A percentile compares a stretch with the other conserved stretches of the same genome.
These are phyloP conservation scores for Coemansia javaensis DNA, from an alignment of 192 early-diverging fungal species.

Conservation along the genomic window DNA sequence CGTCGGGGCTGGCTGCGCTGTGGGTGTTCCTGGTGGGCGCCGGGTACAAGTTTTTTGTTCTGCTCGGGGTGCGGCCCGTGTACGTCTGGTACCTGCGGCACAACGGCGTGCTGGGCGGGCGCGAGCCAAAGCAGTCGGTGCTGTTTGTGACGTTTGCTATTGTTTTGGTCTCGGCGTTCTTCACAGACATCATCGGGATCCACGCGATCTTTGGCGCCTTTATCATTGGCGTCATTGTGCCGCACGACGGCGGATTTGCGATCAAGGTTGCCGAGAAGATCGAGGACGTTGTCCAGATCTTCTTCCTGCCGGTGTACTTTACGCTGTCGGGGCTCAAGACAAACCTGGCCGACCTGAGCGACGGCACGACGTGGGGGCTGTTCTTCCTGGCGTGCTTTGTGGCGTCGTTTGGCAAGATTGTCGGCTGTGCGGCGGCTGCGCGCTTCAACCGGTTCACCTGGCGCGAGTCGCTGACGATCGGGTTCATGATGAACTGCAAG, in stretches of 20 bases:
- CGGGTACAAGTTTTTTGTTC: constrained; percentile 67
- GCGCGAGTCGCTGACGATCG: constrained; percentile 82
- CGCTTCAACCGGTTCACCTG: constrained; percentile 63
- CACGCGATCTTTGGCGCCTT: constrained; percentile 95
- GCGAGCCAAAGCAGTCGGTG: constrained; percentile 46
- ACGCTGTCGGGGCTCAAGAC: constrained; percentile 90
- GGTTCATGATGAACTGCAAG: constrained; percentile 93
- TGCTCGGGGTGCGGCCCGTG: constrained; percentile 64
- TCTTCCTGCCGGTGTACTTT: constrained; percentile 93
- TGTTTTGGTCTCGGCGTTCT: constrained; percentile 67
- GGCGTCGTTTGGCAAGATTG: constrained; percentile 81
- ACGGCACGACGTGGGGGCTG: constrained; percentile 68
- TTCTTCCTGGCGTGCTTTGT: constrained; percentile 70
- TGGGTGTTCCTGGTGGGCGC: constrained; percentile 74
- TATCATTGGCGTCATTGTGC: constrained; percentile 78
- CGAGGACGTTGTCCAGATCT: constrained; percentile 80
- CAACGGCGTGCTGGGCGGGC: constrained; percentile 29
- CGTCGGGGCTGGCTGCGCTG: constrained; percentile 63
- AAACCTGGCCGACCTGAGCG: constrained; percentile 68
- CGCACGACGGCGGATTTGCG: constrained; percentile 84
- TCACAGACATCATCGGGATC: constrained; percentile 83
- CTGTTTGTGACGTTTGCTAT: constrained; percentile 72
- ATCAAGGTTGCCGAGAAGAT: constrained; percentile 86
- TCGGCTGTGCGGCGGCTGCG: constrained; percentile 71
- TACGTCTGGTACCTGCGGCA: constrained; percentile 29